A percentile compares a stretch with the other conserved stretches of the same genome.
phyloP scores from a whole-genome alignment of 2,329 filamentous ascomycete genomes.

The Aureobasidium lini region DNA sequence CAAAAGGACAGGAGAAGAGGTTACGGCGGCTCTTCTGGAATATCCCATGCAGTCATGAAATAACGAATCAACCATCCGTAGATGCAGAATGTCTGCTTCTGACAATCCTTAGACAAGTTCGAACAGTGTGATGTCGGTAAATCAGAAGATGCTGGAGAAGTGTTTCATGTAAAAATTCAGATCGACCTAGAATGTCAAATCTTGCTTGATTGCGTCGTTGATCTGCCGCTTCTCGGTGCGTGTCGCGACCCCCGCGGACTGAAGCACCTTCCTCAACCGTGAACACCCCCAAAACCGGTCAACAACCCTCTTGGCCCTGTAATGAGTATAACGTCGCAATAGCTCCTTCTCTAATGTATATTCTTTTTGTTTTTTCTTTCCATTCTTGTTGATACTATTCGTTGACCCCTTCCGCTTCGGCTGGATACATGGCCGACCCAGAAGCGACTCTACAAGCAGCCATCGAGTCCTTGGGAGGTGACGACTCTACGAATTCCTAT shows the following conservation, averaged over 20 bases:
- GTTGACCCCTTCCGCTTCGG: neutral
- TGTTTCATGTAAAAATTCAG: neutral
- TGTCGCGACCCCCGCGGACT: no score
- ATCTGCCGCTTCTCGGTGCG: neutral
- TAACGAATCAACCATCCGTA: neutral
- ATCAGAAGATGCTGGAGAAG: neutral
- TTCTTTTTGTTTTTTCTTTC: neutral
- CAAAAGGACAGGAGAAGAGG: neutral
- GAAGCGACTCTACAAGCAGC: constrained; percentile 15
- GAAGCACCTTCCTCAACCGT: neutral
- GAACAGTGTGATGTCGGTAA: neutral
- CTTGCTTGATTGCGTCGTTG: neutral
- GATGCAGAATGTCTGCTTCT: neutral
- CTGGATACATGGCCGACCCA: constrained; percentile 9
- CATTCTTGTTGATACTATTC: neutral
- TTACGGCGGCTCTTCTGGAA: neutral
- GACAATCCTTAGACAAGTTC: no score
- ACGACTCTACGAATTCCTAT: constrained; percentile 13
- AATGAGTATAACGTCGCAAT: constrained; percentile 1
- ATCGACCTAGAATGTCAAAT: neutral
- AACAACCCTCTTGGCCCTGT: neutral
- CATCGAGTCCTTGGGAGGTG: constrained; percentile 12
- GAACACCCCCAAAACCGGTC: neutral
- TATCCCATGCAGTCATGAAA: constrained; percentile 1
- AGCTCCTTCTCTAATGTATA: constrained; percentile 1